These are phyloP conservation scores for Lasiosphaeria hispida DNA, from an alignment of 495 filamentous ascomycete genomes.

Conservation along the genomic window DNA sequence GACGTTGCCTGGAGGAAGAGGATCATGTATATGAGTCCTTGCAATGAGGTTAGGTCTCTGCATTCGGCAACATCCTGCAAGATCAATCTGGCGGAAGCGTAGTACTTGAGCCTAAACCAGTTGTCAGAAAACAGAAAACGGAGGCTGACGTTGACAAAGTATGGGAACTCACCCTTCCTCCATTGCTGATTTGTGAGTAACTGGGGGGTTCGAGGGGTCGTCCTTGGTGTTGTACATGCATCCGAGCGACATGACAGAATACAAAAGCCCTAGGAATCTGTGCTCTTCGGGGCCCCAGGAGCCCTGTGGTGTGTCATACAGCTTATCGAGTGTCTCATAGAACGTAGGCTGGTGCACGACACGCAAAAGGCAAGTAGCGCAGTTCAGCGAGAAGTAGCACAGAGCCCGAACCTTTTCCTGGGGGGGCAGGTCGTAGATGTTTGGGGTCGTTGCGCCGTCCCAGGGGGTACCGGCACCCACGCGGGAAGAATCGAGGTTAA, in stretches of 20 bases:
- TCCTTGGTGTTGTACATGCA: slow-evolving; percentile 70
- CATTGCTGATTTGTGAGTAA: slow-evolving; percentile 65
- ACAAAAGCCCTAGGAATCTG: slow-evolving; percentile 78
- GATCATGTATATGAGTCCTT: slow-evolving; percentile 89
- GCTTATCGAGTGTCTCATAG: slow-evolving; percentile 68
- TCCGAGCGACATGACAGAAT: slow-evolving; percentile 80
- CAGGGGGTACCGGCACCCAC: slow-evolving; percentile 54
- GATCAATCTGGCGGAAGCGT: slow-evolving; percentile 67
- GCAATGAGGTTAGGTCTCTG: slow-evolving; percentile 78
- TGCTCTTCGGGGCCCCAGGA: slow-evolving; percentile 72
- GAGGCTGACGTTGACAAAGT: not conserved
- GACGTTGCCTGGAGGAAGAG: slow-evolving; percentile 89
- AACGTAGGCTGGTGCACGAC: slow-evolving; percentile 90
- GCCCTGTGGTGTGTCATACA: slow-evolving; percentile 72
- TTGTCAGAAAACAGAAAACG: slow-evolving; percentile 16
- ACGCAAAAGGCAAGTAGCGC: slow-evolving; percentile 78
- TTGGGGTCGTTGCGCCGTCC: slow-evolving; percentile 58
- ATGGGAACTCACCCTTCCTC: slow-evolving; percentile 66
- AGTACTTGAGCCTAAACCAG: slow-evolving; percentile 71
- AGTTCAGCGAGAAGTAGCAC: slow-evolving; percentile 74
- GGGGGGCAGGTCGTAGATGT: slow-evolving; percentile 67
- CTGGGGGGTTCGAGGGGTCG: slow-evolving; percentile 21
- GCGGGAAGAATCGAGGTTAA: slow-evolving; percentile 67
- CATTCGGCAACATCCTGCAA: slow-evolving; percentile 90
- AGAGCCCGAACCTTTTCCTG: slow-evolving; percentile 64